Percentiles rank a stretch among this genome's conserved stretches.
Conservation (phyloP, 352 stramenopile species). For the Saprolegnia parasitica region DNA sequence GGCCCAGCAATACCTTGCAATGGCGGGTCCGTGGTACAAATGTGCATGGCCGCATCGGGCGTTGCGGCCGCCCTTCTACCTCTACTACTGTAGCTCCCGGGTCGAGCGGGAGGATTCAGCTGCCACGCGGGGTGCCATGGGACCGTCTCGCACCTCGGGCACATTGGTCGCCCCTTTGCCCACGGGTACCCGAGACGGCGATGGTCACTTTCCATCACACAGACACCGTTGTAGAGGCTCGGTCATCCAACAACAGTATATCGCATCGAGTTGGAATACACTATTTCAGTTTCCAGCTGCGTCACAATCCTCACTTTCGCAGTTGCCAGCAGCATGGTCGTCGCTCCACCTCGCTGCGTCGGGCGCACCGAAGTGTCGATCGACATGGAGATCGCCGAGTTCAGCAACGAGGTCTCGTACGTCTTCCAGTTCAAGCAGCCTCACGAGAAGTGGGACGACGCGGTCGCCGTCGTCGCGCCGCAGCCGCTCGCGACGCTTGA, state of each 20-base stretch:
- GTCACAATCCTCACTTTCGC: slow-evolving; percentile 1
- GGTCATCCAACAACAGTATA: neutral
- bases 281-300: too few species aligned
- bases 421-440: slow-evolving; percentile 26
- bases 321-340: neutral
- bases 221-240: neutral
- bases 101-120: too few species aligned
- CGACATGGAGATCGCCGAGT: slow-evolving; percentile 18
- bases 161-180: too few species aligned
- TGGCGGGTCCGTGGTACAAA: neutral
- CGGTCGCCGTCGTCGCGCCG: neutral
- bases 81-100: too few species aligned
- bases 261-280: too few species aligned
- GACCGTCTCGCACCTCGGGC: too few species aligned
- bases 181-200: too few species aligned
- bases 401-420: slow-evolving; percentile 9
- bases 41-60: too few species aligned
- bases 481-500: slow-evolving; percentile 53
- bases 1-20: too few species aligned
- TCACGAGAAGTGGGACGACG: slow-evolving; percentile 20
- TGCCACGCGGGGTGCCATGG: too few species aligned
- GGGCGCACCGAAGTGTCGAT: slow-evolving; percentile 28
- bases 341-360: slow-evolving; percentile 15
- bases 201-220: too few species aligned
- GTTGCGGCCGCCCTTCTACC: too few species aligned